Evolutionary conservation across 495 filamentous ascomycete species (phyloP).

Genomic region (Wilcoxina mikolae): DNA sequence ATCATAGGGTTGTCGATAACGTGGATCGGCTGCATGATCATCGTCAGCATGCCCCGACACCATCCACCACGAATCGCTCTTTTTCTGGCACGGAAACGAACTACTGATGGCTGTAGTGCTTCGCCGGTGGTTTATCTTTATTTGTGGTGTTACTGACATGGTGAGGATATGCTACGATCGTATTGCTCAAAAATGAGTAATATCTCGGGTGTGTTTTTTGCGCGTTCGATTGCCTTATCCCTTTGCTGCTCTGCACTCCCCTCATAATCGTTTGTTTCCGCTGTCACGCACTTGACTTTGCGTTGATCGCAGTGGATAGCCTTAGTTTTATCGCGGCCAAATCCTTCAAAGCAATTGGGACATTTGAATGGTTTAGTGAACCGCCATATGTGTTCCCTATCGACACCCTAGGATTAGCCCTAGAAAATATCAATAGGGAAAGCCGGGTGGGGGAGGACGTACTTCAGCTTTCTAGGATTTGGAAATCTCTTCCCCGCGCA

Average conservation of each 20-base stretch:
- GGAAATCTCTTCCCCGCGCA: conserved; percentile 22
- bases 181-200: conserved; percentile 22
- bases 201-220: conserved; percentile 25
- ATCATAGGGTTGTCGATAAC: too few relatives aligned
- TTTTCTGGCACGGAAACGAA: background rate
- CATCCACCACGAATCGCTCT: background rate
- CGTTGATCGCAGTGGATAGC: conserved; percentile 24
- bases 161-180: conserved; percentile 7
- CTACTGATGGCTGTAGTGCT: background rate
- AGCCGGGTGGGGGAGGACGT: conserved; percentile 2
- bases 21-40: background rate
- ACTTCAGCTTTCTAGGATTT: conserved; percentile 28
- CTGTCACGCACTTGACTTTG: conserved; percentile 22
- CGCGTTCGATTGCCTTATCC: conserved; percentile 17
- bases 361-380: conserved; percentile 27
- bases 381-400: conserved; percentile 27
- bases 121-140: background rate
- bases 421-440: background rate
- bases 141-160: background rate
- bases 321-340: conserved; percentile 27
- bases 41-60: background rate
- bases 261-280: conserved; percentile 13
- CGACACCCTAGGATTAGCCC: too few relatives aligned
- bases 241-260: conserved; percentile 16
- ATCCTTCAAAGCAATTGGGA: conserved; percentile 19